Base-by-base conservation (phyloP, 1,284 basidiomycete genomes). In the Ganoderma leucocontextum region DNA sequence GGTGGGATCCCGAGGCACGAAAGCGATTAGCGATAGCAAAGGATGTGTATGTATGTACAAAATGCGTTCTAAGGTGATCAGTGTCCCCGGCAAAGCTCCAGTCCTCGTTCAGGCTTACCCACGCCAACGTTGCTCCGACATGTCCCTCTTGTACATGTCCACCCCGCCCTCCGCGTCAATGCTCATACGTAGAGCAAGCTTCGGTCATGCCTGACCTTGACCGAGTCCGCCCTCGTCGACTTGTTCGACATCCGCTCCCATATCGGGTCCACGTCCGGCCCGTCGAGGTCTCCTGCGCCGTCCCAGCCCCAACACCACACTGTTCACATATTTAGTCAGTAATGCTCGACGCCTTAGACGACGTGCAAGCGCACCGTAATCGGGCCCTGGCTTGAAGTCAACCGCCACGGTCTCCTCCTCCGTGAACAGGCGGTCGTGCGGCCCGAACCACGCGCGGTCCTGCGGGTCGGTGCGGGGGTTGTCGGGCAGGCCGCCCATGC, bases 281-380 rank as follows among this genome's bases (percentile, higher is more conserved):
- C 96, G 72, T 97, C 96, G 33, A 98, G 86, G 78, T 98, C 96
- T 58, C 96, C 96, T 2, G 96, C 96, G 44, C 96, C 96, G 77
- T 98, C 96, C 96, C 96, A 98, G 29, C 96, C 96, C 96, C 96
- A 98, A 79, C 96, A 98, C 96, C 96, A 98, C 9, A 97, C 96
- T 96, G 78, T 25, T n/a, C 63, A 44, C 64, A 55, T 17, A 5
- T 47, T 5, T 15, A 12, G 47, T 41, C 35, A 13, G 57, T 12
- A 29, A 49, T 25, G 4, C 12, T 49, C 9, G 22, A 29, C 29
- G 29, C 29, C 29, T 29, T 29, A 29, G 29, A 29, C 29, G 29
- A 29, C 29, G 29, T 29, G 29, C 29, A 29, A 29, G 29, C 94
- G 73, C 69, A 97, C 96, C 96, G 75, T 93, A 86, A 69, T 92